These are phyloP conservation scores for Hirschioporus abietinus DNA, from an alignment of 768 basidiomycete genomes.

Conservation along the genomic window DNA sequence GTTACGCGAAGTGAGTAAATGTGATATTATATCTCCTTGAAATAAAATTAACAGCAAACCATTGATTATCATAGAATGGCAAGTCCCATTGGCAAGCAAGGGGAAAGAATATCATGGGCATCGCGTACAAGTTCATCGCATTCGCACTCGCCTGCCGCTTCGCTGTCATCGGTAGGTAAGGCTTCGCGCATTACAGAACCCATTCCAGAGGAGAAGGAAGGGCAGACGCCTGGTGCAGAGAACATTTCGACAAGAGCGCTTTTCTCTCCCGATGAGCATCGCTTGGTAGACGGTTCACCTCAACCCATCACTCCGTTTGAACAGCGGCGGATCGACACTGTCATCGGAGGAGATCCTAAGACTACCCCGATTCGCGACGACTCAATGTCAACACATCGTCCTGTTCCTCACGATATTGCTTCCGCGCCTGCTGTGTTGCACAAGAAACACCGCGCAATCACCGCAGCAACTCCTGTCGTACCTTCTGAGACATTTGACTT, in stretches of 20 bases:
- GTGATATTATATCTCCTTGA: conserved; percentile 11
- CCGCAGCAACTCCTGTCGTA: conserved; percentile 12
- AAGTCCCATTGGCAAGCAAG: conserved; percentile 51
- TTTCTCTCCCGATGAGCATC: conserved; percentile 34
- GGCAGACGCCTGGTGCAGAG: conserved; percentile 1
- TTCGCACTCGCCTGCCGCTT: conserved; percentile 24
- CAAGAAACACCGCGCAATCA: conserved; percentile 29
- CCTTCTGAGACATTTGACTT: conserved; percentile 20
- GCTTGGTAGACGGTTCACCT: conserved; percentile 42
- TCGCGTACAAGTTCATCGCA: conserved; percentile 32
- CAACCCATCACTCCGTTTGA: conserved; percentile 20
- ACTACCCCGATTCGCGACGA: neutral
- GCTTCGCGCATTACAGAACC: neutral
- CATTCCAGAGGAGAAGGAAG: neutral
- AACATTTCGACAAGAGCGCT: conserved; percentile 10
- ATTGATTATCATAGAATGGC: conserved; percentile 50
- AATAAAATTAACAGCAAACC: neutral
- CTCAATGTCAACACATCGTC: neutral
- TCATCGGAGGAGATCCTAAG: neutral
- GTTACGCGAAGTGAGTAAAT: conserved; percentile 68
- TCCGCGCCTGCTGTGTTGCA: conserved; percentile 54
- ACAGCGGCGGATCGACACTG: neutral
- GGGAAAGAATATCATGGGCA: conserved; percentile 55
- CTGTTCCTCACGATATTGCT: conserved; percentile 8
- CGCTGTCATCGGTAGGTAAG: conserved; percentile 15